Base-by-base conservation (phyloP, 2,329 filamentous ascomycete species). In the Fonsecaea multimorphosa region DNA sequence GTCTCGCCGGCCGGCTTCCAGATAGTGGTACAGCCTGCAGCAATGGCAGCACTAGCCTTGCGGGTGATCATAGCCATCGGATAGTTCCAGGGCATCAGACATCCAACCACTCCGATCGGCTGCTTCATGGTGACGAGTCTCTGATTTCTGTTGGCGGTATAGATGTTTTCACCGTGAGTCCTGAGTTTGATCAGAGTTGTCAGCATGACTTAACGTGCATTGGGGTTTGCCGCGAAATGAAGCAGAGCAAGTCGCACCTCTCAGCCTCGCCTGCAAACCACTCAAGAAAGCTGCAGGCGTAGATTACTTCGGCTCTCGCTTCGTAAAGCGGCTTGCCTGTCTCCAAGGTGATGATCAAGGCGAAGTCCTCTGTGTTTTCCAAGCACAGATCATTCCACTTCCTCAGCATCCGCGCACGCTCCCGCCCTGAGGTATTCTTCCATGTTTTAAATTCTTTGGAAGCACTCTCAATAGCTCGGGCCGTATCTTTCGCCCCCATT, bases 61-160 rank as follows among this genome's bases (percentile, higher is more conserved):
- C 75, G 70, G 19, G 74, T 68, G 69, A 91, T 86, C 89, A 92
- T 92, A 53, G 89, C 89, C 2, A 88, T 86, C 9, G 89, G 89
- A 73, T 95, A 96, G 79, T 96, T 96, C 92, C 92, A 95, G 77
- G 92, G 92, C 12, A 91, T 93, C 69, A 96, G 92, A 58, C 94
- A 80, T 1, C 89, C 91, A 74, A 89, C 91, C 14, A 96, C 92
- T 58, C 92, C 92, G 14, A 96, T 86, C 0, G 92, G 92, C 78
- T 96, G 89, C 79, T 91, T 93, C 74, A 91, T 79, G 0, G 91
- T 94, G 70, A 89, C 85, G 16, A 95, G 86, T 60, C 91, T 84
- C 78, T 93, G 93, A 2, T 87, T 87, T 0, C 89, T 82, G 1
- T 89, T 80, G 8, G 85, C 87, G 14, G 89, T 85, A 3, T 83